A percentile compares a stretch with the other conserved stretches of the same genome.
Evolutionary conservation across 768 basidiomycete genomes (phyloP).

Genomic region (Lentinula detonsa): DNA sequence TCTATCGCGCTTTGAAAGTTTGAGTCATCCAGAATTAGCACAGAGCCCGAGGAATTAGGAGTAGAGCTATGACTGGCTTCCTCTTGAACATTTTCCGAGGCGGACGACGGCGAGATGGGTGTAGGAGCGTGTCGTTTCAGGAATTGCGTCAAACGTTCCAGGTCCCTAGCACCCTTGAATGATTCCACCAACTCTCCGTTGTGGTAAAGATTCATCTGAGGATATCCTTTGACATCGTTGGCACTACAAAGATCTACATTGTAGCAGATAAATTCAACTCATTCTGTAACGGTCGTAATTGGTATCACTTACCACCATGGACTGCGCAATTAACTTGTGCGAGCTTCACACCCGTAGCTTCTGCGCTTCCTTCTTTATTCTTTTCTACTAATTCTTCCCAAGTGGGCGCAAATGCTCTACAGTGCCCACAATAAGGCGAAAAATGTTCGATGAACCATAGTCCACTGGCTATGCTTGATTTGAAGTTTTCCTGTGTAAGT

Average conservation of each 20-base stretch:
- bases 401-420: slow-evolving; percentile 71
- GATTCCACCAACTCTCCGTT: slow-evolving; percentile 56
- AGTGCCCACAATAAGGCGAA: slow-evolving; percentile 83
- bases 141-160: slow-evolving; percentile 51
- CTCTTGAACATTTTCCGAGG: background rate
- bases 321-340: slow-evolving; percentile 81
- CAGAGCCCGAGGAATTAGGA: slow-evolving; percentile 31
- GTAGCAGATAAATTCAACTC: background rate
- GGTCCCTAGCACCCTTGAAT: slow-evolving; percentile 49
- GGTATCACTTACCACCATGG: slow-evolving; percentile 58
- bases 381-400: slow-evolving; percentile 67
- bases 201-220: slow-evolving; percentile 67
- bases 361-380: slow-evolving; percentile 31
- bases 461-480: slow-evolving; percentile 44
- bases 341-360: slow-evolving; percentile 43
- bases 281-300: background rate
- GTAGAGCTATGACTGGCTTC: slow-evolving; percentile 10
- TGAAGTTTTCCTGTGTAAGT: slow-evolving; percentile 47
- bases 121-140: slow-evolving; percentile 35
- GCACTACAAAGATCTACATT: slow-evolving; percentile 68
- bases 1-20: slow-evolving; percentile 33
- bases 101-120: slow-evolving; percentile 14
- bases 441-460: slow-evolving; percentile 84
- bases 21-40: slow-evolving; percentile 26
- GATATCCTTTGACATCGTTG: slow-evolving; percentile 69